phyloP scores from a whole-genome alignment of 805 yeast species.

The Pichia heedii region DNA sequence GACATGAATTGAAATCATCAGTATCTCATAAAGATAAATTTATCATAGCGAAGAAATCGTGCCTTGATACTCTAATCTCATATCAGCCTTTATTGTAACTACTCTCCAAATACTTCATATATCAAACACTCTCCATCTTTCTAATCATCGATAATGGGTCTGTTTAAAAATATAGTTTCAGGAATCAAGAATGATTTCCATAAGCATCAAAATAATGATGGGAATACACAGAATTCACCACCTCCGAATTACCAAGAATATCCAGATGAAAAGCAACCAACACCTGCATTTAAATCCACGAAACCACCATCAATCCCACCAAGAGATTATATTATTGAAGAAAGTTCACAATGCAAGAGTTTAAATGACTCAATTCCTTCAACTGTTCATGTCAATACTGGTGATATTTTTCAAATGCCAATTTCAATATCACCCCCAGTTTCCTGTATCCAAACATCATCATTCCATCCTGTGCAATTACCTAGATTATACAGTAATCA shows the following conservation, averaged over 20 bases:
- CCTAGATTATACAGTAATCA: constrained; percentile 34
- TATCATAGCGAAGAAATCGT: too few species aligned
- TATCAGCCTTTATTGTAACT: too few species aligned
- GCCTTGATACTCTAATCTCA: too few species aligned
- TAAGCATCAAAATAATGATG: not conserved
- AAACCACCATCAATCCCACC: constrained; percentile 20
- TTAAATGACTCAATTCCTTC: not conserved
- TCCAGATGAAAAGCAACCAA: constrained; percentile 1
- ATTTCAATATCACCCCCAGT: constrained; percentile 17
- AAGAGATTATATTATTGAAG: constrained; percentile 14
- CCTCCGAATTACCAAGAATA: not conserved
- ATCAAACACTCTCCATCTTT: too few species aligned
- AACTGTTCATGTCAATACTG: not conserved
- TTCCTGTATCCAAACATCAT: constrained; percentile 31
- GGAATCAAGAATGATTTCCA: constrained; percentile 7
- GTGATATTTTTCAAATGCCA: constrained; percentile 16
- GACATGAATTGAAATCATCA: too few species aligned
- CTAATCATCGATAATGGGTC: constrained; percentile 12
- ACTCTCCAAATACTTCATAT: too few species aligned
- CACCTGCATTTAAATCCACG: not conserved
- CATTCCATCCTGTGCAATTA: constrained; percentile 62
- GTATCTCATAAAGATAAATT: too few species aligned
- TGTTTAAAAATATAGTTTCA: constrained; percentile 13
- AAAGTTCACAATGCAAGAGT: not conserved
- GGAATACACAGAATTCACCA: not conserved